These are phyloP conservation scores for Pascua sp. DNA, from an alignment of 1,284 basidiomycete species.

Conservation along the genomic window DNA sequence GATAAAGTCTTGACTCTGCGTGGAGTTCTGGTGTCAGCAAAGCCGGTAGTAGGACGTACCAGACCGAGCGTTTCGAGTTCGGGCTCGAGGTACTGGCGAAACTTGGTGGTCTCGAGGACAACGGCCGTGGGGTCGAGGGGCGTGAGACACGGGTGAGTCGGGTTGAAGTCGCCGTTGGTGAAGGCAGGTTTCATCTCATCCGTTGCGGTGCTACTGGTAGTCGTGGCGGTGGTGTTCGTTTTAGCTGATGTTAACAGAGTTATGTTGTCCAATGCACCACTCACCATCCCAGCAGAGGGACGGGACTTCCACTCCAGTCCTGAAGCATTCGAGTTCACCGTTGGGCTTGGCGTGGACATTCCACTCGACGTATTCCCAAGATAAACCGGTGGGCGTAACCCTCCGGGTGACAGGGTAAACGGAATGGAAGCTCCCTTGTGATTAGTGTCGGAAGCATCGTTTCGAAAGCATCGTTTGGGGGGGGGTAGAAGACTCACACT, in stretches of 20 bases:
- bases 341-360: constrained; percentile 29
- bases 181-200: no score
- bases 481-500: background rate
- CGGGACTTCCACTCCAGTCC: constrained; percentile 19
- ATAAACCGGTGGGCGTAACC: background rate
- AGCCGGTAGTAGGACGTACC: background rate
- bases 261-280: background rate
- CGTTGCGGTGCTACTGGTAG: no score
- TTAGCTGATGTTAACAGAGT: no score
- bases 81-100: constrained; percentile 49
- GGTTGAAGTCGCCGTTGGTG: no score
- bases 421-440: background rate
- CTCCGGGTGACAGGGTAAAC: background rate
- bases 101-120: constrained; percentile 32
- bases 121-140: constrained; percentile 28
- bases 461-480: no score
- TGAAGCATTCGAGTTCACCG: constrained; percentile 21
- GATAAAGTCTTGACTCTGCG: background rate
- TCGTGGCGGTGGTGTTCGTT: constrained; percentile 20
- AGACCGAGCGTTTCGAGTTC: constrained; percentile 45
- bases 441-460: no score
- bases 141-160: constrained; percentile 8
- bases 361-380: constrained; percentile 29
- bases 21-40: background rate
- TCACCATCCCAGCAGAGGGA: constrained; percentile 47